These are phyloP conservation scores for Scytalidium lignicola DNA, from an alignment of 2,329 filamentous ascomycete genomes.

Conservation along the genomic window DNA sequence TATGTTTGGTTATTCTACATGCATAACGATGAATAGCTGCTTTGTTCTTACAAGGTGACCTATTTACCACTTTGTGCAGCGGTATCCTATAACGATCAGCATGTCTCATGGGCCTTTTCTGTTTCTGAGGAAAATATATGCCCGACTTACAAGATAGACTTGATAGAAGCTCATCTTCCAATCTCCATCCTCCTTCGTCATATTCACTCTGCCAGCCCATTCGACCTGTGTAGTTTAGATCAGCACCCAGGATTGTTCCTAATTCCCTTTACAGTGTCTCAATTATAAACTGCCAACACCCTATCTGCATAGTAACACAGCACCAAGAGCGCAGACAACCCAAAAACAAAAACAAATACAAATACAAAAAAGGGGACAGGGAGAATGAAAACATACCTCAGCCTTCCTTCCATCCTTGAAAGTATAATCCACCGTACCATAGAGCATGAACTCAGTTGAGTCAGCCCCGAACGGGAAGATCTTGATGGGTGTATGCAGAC, in stretches of 20 bases:
- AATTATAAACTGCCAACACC: too few species aligned
- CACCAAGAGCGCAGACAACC: too few species aligned
- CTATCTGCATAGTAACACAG: too few species aligned
- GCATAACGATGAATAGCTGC: too few species aligned
- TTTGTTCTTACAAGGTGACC: neutral
- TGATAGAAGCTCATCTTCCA: slow-evolving; percentile 26
- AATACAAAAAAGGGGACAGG: too few species aligned
- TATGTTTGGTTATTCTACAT: neutral
- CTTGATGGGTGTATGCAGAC: slow-evolving; percentile 40
- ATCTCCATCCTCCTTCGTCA: slow-evolving; percentile 18
- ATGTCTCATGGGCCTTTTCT: neutral
- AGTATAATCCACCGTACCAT: slow-evolving; percentile 46
- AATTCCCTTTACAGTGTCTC: too few species aligned
- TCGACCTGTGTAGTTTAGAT: slow-evolving; percentile 5
- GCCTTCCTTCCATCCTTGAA: slow-evolving; percentile 41
- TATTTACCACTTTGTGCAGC: neutral
- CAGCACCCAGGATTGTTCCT: too few species aligned
- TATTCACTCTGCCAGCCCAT: slow-evolving; percentile 21
- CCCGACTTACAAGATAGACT: slow-evolving; percentile 20
- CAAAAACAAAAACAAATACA: too few species aligned
- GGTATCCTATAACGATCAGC: neutral
- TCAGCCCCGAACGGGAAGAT: slow-evolving; percentile 44
- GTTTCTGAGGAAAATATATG: neutral
- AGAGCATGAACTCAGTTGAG: slow-evolving; percentile 46
- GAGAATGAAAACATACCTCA: slow-evolving; percentile 14